phyloP scores from a whole-genome alignment of 495 filamentous ascomycete species.

The Paragyromitra xinjiangensis region DNA sequence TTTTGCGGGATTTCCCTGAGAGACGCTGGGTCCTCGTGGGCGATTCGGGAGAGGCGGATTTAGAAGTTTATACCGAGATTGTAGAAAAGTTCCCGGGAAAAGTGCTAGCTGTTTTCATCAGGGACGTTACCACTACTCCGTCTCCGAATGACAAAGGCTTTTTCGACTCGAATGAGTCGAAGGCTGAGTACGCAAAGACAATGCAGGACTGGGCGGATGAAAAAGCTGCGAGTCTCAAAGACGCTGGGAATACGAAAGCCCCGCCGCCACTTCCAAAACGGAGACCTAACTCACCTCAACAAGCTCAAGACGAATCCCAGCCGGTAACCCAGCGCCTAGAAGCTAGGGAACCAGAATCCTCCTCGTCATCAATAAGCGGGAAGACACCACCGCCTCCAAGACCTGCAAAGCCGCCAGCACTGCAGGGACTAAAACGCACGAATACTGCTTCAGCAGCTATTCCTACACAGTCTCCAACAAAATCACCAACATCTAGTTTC shows the following conservation, averaged over 20 bases:
- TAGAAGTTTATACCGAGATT: conserved; percentile 97
- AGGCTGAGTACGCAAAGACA: conserved; percentile 6
- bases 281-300: conserved; percentile 6
- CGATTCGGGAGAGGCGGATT: conserved; percentile 94
- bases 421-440: conserved; percentile 61
- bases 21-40: conserved; percentile 90
- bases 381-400: conserved; percentile 68
- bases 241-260: conserved; percentile 20
- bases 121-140: conserved; percentile 77
- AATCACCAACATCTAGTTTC: neutral
- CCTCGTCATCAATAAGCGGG: conserved; percentile 54
- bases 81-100: conserved; percentile 80
- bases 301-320: conserved; percentile 2
- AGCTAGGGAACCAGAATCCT: neutral
- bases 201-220: conserved; percentile 23
- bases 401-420: conserved; percentile 72
- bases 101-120: conserved; percentile 86
- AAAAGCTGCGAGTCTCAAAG: conserved; percentile 5
- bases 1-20: conserved; percentile 88
- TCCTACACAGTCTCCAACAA: neutral
- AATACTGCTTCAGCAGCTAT: neutral
- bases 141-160: conserved; percentile 25
- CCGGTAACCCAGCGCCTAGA: neutral
- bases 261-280: conserved; percentile 39
- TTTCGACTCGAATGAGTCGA: conserved; percentile 28